Base-by-base conservation (phyloP, 2,329 filamentous ascomycete species). In the Ceratocystiopsis brevicomis region DNA sequence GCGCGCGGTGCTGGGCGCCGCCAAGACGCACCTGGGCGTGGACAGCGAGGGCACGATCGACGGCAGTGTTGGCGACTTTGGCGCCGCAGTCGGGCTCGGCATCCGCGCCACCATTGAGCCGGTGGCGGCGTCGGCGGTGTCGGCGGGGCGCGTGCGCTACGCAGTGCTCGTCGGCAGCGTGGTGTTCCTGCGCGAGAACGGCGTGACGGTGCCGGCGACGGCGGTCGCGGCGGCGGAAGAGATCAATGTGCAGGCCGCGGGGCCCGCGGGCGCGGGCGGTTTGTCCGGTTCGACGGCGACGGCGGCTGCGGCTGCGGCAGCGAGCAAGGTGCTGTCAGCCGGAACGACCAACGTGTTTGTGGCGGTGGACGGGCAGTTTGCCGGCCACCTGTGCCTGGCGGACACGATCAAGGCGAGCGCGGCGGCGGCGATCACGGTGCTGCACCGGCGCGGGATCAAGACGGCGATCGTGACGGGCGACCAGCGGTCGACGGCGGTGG, bases 391-490 rank as follows among this genome's bases (percentile, higher is more conserved):
- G 43, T 81, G 78, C 51, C 76, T 98, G 18, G 78, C 84, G 5
- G 90, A 98, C 58, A 88, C 81, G 2, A 78, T 98, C 60, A 98
- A 98, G 59, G 76, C 83, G 11, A 85, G 82, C 18, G 87, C 90
- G 1, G 72, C 75, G 6, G 84, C 84, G 11, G 73, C 84, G 10
- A 78, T 98, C 46, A 66, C 80, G 10, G 87, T 88, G 4, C 72
- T 98, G 37, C 76, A 82, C 57, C 75, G 73, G 48, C 85, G 96
- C 74, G 80, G 81, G 18, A 79, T 96, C 59, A 79, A 79, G 52
- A 84, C 83, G 12, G 85, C 86, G 40, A 86, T 98, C 51, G 84
- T 98, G 11, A 98, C 90, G 0, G 90, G 90, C 46, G 90, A 98
- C 61, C 86, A 93, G 53, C 73, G 73, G 36, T 75, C 81, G 30